These are phyloP conservation scores for Paspalum vaginatum DNA, from an alignment of 176 grass and related monocot genomes.

Conservation along the genomic window DNA sequence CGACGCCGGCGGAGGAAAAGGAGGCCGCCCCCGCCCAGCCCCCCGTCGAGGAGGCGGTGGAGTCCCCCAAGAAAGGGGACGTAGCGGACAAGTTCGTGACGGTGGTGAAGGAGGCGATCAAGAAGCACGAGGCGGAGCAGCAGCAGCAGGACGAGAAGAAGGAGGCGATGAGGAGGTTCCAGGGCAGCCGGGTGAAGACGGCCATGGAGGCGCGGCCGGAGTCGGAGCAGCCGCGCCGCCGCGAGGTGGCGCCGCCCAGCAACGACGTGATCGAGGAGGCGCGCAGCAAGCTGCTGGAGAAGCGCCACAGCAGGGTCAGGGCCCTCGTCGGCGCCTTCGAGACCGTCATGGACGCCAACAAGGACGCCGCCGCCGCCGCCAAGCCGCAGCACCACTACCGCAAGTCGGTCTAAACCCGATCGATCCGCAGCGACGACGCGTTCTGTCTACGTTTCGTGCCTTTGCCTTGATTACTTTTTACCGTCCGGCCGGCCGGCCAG, in stretches of 20 bases:
- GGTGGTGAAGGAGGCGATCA: slow-evolving; percentile 44
- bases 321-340: slow-evolving; percentile 79
- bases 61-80: slow-evolving; percentile 25
- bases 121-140: slow-evolving; percentile 7
- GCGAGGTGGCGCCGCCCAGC: slow-evolving; percentile 50
- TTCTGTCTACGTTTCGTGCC: not conserved
- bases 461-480: not conserved
- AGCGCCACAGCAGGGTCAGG: slow-evolving; percentile 64
- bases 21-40: not conserved
- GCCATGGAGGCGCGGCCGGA: slow-evolving; percentile 47
- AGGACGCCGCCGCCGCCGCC: not conserved
- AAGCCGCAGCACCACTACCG: slow-evolving; percentile 9
- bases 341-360: slow-evolving; percentile 62
- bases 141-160: not conserved
- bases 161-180: slow-evolving; percentile 24
- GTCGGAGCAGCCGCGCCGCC: slow-evolving; percentile 41
- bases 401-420: not conserved
- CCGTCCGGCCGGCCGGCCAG: not conserved
- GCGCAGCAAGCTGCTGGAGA: slow-evolving; percentile 63
- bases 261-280: slow-evolving; percentile 81
- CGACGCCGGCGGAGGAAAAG: not conserved
- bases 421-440: not conserved
- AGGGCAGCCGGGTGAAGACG: slow-evolving; percentile 53
- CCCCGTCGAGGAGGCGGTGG: not conserved
- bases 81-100: slow-evolving; percentile 35